Evolutionary conservation across 192 early-diverging fungal species (phyloP), one percentile per base, ranked within the genome.

Genomic region (Entomortierella chlamydospora): DNA sequence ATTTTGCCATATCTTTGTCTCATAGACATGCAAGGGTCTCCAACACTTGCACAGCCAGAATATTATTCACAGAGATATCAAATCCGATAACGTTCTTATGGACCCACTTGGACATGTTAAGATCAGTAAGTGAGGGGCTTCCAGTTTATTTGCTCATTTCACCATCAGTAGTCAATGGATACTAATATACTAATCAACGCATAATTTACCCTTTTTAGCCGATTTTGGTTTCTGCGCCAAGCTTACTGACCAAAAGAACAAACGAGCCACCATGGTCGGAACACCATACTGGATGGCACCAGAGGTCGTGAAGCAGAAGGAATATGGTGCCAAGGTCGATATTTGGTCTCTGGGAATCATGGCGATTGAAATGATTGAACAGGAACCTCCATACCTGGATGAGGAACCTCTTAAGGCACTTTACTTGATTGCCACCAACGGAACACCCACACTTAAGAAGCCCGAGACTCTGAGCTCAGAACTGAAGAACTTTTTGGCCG

Each of bases 341-440:
- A 88, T 93, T 66, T 95, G 97, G 97, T 97, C 95, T 5, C 82
- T 97, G 43, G 96, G 97, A 56, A 97, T 98, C 74, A 98, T 97
- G 96, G 95, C 94, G 2, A 96, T 97, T 59, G 96, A 98, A 81
- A 97, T 98, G 97, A 91, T 98, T 64, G 97, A 98, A 82, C 93
- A 93, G 61, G 97, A 98, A 70, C 97, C 96, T 11, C 97, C 97
- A 59, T 98, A 98, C 67, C 80, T 98, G 68, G 92, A 97, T 65
- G 97, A 98, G 83, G 94, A 96, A 73, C 94, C 97, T 33, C 86
- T 98, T 70, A 93, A 94, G 83, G 97, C 97, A n/a, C 83, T 97
- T 58, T 98, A 96, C 57, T 83, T 98, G 64, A 97, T 98, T 84
- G 97, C 96, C 9, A 98, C 96, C 51, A 97, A 96, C 70, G 97